These are phyloP conservation scores for Penicillium maclennaniae DNA, from an alignment of 495 filamentous ascomycete genomes.

Conservation along the genomic window DNA sequence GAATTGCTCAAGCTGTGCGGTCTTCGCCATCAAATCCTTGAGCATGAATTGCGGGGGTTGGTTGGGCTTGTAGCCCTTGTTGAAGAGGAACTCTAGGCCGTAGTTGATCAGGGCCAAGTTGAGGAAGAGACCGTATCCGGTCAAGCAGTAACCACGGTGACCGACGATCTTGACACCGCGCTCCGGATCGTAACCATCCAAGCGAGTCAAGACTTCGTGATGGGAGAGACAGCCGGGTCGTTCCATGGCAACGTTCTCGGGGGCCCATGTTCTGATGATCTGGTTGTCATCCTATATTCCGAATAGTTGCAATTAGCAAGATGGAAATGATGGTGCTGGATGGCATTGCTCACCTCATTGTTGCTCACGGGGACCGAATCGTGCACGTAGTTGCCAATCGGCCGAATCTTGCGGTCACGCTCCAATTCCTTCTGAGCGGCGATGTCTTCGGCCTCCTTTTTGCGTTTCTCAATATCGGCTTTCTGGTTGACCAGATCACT, in stretches of 20 bases:
- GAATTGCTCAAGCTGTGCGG: conserved; percentile 93
- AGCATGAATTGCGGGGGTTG: conserved; percentile 97
- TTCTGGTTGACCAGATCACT: conserved; percentile 72
- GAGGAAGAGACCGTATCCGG: conserved; percentile 86
- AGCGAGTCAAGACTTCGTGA: conserved; percentile 83
- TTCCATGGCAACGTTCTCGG: conserved; percentile 63
- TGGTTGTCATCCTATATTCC: conserved; percentile 68
- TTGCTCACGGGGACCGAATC: conserved; percentile 85
- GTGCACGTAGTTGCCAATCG: conserved; percentile 92
- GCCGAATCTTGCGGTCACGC: conserved; percentile 72
- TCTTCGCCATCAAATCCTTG: conserved; percentile 96
- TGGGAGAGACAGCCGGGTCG: conserved; percentile 77
- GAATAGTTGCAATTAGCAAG: background rate
- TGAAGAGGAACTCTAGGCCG: conserved; percentile 79
- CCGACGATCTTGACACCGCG: conserved; percentile 92
- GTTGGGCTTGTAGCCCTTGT: conserved; percentile 75
- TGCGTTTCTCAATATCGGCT: conserved; percentile 68
- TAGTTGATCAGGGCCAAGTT: conserved; percentile 92
- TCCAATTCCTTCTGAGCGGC: conserved; percentile 69
- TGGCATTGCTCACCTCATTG: conserved; percentile 59
- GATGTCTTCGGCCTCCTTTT: conserved; percentile 68
- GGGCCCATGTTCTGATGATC: conserved; percentile 72
- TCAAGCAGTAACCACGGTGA: conserved; percentile 91
- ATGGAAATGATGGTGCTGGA: background rate
- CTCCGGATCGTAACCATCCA: conserved; percentile 92